Conservation (phyloP, 257 asterid genomes). For the Marsdenia floribunda region DNA sequence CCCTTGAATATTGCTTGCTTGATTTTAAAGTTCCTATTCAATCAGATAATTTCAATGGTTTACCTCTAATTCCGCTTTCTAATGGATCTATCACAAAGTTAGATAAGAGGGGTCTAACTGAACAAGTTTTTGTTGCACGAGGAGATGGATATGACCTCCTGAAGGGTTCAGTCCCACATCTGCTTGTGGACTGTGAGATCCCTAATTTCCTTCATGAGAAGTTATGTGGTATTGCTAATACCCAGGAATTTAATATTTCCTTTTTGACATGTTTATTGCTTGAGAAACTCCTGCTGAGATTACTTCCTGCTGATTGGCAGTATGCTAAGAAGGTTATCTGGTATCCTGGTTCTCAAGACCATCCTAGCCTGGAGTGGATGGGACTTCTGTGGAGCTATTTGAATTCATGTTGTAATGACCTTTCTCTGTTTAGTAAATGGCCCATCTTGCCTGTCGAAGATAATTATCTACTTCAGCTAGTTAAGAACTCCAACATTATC, state of each 20-base stretch:
- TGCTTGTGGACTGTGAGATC: constrained; percentile 58
- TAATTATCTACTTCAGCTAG: constrained; percentile 65
- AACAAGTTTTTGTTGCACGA: constrained; percentile 64
- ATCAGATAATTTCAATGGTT: constrained; percentile 62
- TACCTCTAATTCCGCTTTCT: constrained; percentile 83
- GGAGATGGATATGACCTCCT: constrained; percentile 84
- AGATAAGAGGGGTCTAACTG: constrained; percentile 64
- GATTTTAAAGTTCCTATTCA: constrained; percentile 57
- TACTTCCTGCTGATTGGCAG: constrained; percentile 84
- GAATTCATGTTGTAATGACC: constrained; percentile 73
- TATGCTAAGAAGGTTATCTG: constrained; percentile 67
- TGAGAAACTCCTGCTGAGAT: constrained; percentile 61
- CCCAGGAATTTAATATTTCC: constrained; percentile 60
- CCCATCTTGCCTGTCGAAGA: constrained; percentile 90
- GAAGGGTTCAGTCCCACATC: constrained; percentile 75
- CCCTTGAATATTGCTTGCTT: constrained; percentile 88
- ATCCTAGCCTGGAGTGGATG: constrained; percentile 84
- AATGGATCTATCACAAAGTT: constrained; percentile 68
- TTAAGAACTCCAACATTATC: constrained; percentile 74
- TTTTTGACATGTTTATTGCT: constrained; percentile 71
- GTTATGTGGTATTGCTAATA: constrained; percentile 63
- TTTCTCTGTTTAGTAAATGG: constrained; percentile 80
- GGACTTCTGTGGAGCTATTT: constrained; percentile 76
- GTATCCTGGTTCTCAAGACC: constrained; percentile 64
- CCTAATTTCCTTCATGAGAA: constrained; percentile 57